Base-by-base conservation (phyloP, 352 stramenopile genomes). In the Phytopythium mirpurense region DNA sequence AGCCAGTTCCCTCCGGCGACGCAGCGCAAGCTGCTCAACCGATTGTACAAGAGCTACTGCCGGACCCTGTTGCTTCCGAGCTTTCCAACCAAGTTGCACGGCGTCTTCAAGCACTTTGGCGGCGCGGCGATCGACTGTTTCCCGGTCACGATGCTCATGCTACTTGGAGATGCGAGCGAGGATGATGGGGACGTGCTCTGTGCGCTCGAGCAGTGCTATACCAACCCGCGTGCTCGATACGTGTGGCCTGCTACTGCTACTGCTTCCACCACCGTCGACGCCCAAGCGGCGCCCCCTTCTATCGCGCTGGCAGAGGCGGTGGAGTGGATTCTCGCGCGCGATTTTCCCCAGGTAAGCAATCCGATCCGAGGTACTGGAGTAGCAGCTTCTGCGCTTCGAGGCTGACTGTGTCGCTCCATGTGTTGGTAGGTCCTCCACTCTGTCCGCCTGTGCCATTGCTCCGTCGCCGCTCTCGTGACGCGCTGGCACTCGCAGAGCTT, bases 21-120 rank as follows among this genome's bases (percentile, higher is more conserved):
- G 2, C 51, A 84, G 42, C 60, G 64, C 9, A 87, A 81, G 37
- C 56, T 86, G 21, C 75, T 86, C 69, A 89, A 87, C 51, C 56
- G 63, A 27, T 55, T 83, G 38, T 89, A 89, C 64, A 86, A 87
- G 45, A 62, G 59, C n/a, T 89, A 87, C 44, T 73, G 71, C 16
- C 34, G 16, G 1, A 56, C 24, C 0, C 49, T 89, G 19, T 65
- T 57, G 0, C 54, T 89, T 3, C 59, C 70, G 23, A 54, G 57
- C 7, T 82, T 70, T 0, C 59, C 75, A 3, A 85, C 75, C 14
- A 60, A 56, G 21, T 55, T 89, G 15, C 73, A 89, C 29, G 67
- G 70, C 31, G 60, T 80, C n/a, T 56, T 73, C 21, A 84, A 83
- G 48, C 69, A 51, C 8, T 83, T 85, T 60, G 76, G 78, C 8